phyloP scores from a whole-genome alignment of 257 asterid genomes.

The Oldenlandia corymbosa region DNA sequence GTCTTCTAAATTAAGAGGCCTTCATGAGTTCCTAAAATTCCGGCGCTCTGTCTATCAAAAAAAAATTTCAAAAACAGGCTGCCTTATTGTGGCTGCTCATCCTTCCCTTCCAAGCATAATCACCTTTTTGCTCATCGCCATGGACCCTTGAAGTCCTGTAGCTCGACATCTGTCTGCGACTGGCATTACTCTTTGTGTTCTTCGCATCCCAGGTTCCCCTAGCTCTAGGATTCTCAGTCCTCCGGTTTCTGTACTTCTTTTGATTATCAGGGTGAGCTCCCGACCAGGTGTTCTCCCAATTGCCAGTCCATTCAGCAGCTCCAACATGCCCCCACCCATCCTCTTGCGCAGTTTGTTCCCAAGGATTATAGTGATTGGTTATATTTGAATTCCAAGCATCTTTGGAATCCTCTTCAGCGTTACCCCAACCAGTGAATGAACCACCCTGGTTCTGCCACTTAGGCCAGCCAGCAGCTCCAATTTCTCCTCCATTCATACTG shows the following conservation, averaged over 20 bases:
- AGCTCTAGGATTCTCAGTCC: constrained; percentile 15
- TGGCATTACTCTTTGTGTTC: constrained; percentile 8
- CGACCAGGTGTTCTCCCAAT: constrained; percentile 27
- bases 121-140: neutral
- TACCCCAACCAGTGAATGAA: too few relatives aligned
- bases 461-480: neutral
- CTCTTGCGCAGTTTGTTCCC: too few relatives aligned
- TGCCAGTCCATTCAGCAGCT: constrained; percentile 24
- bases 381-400: too few relatives aligned
- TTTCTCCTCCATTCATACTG: constrained; percentile 22
- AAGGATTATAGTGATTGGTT: too few relatives aligned
- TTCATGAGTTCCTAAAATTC: constrained; percentile 21
- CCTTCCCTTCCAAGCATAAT: constrained; percentile 12
- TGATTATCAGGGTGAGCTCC: constrained; percentile 14
- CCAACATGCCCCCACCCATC: constrained; percentile 6
- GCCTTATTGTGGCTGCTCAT: constrained; percentile 19
- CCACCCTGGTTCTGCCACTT: too few relatives aligned
- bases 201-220: constrained; percentile 22
- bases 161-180: constrained; percentile 14
- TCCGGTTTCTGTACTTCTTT: neutral
- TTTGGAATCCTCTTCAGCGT: too few relatives aligned
- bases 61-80: constrained; percentile 4
- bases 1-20: constrained; percentile 9
- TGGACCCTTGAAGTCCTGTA: constrained; percentile 17
- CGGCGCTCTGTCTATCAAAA: constrained; percentile 11